These are phyloP conservation scores for Ampelomyces quisqualis DNA, from an alignment of 2,329 filamentous ascomycete species.

Conservation along the genomic window DNA sequence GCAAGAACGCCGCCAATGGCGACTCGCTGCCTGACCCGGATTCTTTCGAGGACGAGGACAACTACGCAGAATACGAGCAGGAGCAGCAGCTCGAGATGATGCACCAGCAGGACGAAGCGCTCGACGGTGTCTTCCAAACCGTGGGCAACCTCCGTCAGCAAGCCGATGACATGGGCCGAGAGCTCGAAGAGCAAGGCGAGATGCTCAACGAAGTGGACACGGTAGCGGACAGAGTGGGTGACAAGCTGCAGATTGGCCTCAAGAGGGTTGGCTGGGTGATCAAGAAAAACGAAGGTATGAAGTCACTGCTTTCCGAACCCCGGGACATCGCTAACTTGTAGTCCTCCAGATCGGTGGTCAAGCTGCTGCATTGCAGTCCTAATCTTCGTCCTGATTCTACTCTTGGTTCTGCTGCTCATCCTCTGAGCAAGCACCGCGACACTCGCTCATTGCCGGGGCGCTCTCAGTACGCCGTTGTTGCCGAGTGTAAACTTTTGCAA, in stretches of 20 bases:
- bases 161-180: slow-evolving; percentile 92
- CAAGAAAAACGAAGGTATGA: slow-evolving; percentile 84
- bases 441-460: too few relatives aligned
- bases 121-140: slow-evolving; percentile 90
- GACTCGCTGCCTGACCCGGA: slow-evolving; percentile 62
- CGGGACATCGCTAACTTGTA: slow-evolving; percentile 1
- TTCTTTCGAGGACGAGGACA: slow-evolving; percentile 58
- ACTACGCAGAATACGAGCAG: slow-evolving; percentile 83
- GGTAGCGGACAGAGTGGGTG: slow-evolving; percentile 82
- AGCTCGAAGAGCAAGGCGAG: slow-evolving; percentile 90
- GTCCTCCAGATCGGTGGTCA: slow-evolving; percentile 62
- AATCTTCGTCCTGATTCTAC: slow-evolving; percentile 82
- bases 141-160: slow-evolving; percentile 88
- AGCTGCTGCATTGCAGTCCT: slow-evolving; percentile 89
- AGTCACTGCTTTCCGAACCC: neutral
- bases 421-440: slow-evolving; percentile 50
- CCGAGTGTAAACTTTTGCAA: too few relatives aligned
- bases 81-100: slow-evolving; percentile 89
- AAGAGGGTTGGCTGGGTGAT: slow-evolving; percentile 84
- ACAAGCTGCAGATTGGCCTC: slow-evolving; percentile 81
- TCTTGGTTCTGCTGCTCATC: slow-evolving; percentile 76
- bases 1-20: slow-evolving; percentile 40
- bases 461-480: too few relatives aligned
- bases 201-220: slow-evolving; percentile 84
- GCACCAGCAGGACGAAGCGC: slow-evolving; percentile 88